Base-by-base conservation (phyloP, 2,329 filamentous ascomycete genomes). In the Cladosporium phlei region DNA sequence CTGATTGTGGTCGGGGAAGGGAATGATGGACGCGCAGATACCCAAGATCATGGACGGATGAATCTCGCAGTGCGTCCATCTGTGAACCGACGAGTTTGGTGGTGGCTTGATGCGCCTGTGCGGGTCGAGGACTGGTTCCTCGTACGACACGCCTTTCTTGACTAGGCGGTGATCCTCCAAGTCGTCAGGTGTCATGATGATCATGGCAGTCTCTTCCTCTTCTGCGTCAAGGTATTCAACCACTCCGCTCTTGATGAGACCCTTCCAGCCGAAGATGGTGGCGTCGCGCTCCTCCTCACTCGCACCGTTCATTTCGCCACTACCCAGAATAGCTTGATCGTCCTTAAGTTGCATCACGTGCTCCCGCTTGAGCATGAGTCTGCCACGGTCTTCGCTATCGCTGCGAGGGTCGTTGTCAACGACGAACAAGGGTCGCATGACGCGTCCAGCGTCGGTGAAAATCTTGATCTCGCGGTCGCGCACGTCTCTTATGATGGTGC, bases 31-130 rank as follows among this genome's bases (percentile, higher is more conserved):
- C 60, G 93, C 93, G 65, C 94, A 98, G 54, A 98, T 95, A 64
- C 93, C 93, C 46, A 98, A 73, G 66, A 98, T 93, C 93, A 98
- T 98, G 69, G 89, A 95, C 16, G 93, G 94, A 61, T 98, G 94
- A 66, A 98, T 97, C 71, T 98, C 93, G 69, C 94, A 98, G 67
- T 98, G 94, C 0, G 93, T 98, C 76, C 91, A 97, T 61, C 85
- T 88, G 68, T 94, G 87, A 12, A 91, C 89, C 4, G 84, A 86
- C 17, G 86, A 83, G 60, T 94, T 96, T 32, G 93, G 81, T 60
- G 84, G 85, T 1, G 89, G 90, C 68, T 93, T 93, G 56, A 98
- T 80, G 60, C 93, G 84, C 64, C 85, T 83, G 61, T 95, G 91
- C 35, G 85, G 80, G 58, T 95, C 86, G 25, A 62, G 58, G 32